Evolutionary conservation across 1,284 basidiomycete genomes (phyloP).

Genomic region (Austroboletus olivaceoglutinosus): DNA sequence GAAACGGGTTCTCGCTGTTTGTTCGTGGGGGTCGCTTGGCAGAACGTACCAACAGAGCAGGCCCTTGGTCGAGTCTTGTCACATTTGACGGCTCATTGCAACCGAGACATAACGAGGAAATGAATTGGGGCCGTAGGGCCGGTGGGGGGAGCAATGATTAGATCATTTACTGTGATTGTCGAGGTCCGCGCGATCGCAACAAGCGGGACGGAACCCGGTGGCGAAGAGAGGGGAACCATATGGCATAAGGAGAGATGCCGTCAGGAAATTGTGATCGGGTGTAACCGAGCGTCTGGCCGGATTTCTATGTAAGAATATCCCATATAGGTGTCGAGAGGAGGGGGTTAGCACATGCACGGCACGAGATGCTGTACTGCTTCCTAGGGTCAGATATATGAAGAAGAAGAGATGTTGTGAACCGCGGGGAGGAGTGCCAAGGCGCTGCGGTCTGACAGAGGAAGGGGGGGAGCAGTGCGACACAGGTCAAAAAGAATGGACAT

Average conservation of each 20-base stretch:
- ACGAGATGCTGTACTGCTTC: constrained; percentile 17
- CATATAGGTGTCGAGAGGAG: constrained; percentile 16
- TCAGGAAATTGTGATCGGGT: constrained; percentile 26
- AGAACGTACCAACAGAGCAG: constrained; percentile 4
- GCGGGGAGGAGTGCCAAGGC: constrained; percentile 3
- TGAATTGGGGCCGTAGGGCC: constrained; percentile 21
- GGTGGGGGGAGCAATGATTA: constrained; percentile 22
- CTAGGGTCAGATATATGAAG: constrained; percentile 27
- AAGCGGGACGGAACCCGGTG: constrained; percentile 35
- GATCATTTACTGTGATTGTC: constrained; percentile 22
- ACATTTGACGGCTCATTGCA: constrained; percentile 11
- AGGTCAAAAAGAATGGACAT: constrained; percentile 9
- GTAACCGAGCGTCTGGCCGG: constrained; percentile 19
- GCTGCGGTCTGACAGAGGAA: neutral
- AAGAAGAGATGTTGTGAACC: constrained; percentile 13
- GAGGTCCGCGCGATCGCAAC: constrained; percentile 31
- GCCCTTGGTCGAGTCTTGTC: constrained; percentile 10
- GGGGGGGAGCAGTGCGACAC: constrained; percentile 1
- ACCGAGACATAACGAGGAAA: constrained; percentile 14
- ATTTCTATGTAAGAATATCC: constrained; percentile 15
- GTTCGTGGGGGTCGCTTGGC: constrained; percentile 11
- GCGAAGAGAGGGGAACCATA: constrained; percentile 33
- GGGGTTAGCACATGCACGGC: constrained; percentile 15
- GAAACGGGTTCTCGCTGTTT: constrained; percentile 18
- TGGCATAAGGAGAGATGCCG: constrained; percentile 36